Percentiles rank a stretch among this genome's conserved stretches.
Conservation (phyloP, 78 protist species). For the Dictyostelium firmibasis region DNA sequence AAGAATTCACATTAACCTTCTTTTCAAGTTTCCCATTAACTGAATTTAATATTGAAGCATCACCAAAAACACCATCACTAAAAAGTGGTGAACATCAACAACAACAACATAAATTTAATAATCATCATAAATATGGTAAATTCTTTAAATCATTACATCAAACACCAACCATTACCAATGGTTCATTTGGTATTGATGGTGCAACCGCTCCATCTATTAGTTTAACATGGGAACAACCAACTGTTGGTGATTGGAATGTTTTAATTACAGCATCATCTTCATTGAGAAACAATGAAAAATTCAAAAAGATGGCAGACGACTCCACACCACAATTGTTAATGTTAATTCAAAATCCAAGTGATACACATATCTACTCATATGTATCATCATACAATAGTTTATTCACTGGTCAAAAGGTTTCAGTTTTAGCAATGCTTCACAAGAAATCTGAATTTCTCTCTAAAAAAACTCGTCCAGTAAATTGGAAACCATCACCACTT, state of each 20-base stretch:
- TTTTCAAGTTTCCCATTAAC: constrained; percentile 3
- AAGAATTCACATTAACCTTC: constrained; percentile 33
- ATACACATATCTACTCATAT: constrained; percentile 48
- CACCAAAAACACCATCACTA: constrained; percentile 1
- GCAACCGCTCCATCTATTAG: constrained; percentile 10
- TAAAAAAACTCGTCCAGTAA: not conserved
- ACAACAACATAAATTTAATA: not conserved
- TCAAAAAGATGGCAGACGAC: not conserved
- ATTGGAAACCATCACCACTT: constrained; percentile 26
- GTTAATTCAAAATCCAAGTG: constrained; percentile 56
- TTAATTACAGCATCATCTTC: constrained; percentile 20
- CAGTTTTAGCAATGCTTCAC: constrained; percentile 55
- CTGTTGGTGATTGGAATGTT: constrained; percentile 64
- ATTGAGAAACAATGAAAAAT: not conserved
- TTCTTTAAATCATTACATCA: not conserved
- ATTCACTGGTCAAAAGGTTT: constrained; percentile 40
- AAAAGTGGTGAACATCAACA: not conserved
- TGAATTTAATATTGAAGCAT: constrained; percentile 11
- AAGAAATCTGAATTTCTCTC: not conserved
- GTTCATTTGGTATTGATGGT: constrained; percentile 70
- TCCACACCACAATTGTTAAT: not conserved
- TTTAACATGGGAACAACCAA: constrained; percentile 19
- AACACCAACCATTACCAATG: constrained; percentile 5
- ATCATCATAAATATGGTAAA: not conserved
- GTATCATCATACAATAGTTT: constrained; percentile 34